A percentile compares a stretch with the other conserved stretches of the same genome.
phyloP scores from a whole-genome alignment of 2,329 filamentous ascomycete species.

The Trichoderma pleuroti region DNA sequence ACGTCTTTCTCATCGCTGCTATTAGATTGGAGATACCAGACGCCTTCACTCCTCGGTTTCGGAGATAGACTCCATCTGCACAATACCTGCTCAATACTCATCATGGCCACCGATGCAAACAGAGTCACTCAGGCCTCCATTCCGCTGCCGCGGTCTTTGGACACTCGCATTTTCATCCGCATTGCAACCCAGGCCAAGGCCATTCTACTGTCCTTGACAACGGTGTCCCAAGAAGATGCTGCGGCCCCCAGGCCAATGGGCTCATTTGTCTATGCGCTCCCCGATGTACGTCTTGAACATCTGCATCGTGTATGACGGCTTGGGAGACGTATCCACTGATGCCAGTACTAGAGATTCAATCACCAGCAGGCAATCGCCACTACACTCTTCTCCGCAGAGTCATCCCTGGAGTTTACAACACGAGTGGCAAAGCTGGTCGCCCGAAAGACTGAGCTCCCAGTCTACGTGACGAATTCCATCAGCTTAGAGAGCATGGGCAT shows the following conservation, averaged over 20 bases:
- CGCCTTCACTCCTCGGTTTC: background rate
- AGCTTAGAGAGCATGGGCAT: constrained; percentile 70
- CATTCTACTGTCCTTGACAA: constrained; percentile 59
- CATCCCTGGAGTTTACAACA: constrained; percentile 80
- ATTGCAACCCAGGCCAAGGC: constrained; percentile 56
- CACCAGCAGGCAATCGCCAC: constrained; percentile 68
- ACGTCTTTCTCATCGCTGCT: background rate
- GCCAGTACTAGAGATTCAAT: constrained; percentile 44
- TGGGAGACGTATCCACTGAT: constrained; percentile 1
- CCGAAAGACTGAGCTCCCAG: constrained; percentile 66
- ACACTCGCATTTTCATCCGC: constrained; percentile 59
- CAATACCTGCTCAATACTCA: background rate
- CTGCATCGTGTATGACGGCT: background rate
- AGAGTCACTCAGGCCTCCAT: constrained; percentile 49
- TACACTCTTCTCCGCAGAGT: constrained; percentile 70
- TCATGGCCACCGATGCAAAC: constrained; percentile 26
- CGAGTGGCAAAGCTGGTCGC: constrained; percentile 80
- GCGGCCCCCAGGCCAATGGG: constrained; percentile 60
- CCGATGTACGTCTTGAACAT: constrained; percentile 60
- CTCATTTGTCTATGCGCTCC: constrained; percentile 90
- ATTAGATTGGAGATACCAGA: background rate
- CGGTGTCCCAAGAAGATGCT: constrained; percentile 51
- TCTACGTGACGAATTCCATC: constrained; percentile 89
- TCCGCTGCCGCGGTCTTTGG: constrained; percentile 56
- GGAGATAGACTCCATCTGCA: background rate